Evolutionary conservation across 441 rosid species (phyloP), one percentile per base, ranked within the genome.

Genomic region (Theobroma grandiflorum): DNA sequence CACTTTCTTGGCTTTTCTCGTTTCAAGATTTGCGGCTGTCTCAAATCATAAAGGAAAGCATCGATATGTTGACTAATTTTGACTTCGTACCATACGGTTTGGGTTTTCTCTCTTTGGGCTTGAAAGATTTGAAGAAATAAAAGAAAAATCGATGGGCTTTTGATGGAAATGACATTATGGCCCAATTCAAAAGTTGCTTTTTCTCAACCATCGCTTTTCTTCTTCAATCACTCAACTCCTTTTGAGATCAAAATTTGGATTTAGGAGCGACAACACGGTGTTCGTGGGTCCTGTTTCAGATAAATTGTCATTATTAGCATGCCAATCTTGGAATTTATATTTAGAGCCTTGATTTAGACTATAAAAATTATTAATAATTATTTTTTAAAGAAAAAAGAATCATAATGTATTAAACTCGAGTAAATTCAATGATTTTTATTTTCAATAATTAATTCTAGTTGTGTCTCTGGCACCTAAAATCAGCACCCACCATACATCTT

Each of bases 1-100:
- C 43, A 33, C 75, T 18, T 33, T 35, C 33, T 53, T 2, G 31
- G 58, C 33, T 4, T 37, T 0, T 11, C 1, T 72, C 18, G 5
- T 26, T 72, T 72, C 63, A 35, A 52, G 47, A 53, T 52, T 18
- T 72, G 76, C 45, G 49, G 76, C 63, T 37, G 45, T n/a, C 47
- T 35, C 31, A 26, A 26, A 26, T 26, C 31, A 26, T 53, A 4
- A 37, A 11, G 10, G n/a, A 6, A 11, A 9, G 5, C 45, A 5
- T 53, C 0, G 4, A 6, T 38, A 2, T 12, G 15, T 68, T 45
- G 43, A 72, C 63, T n/a, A 1, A 49, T 37, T 53, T 53, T 49
- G 61, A 50, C 20, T 35, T 50, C 33, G 42, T 26, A 71, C 61
- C 9, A 1, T 16, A 1, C 9, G 45, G 12, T 71, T 71, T 71